Base-by-base conservation (phyloP, 176 grass and related monocot genomes). In the Paspalum vaginatum region DNA sequence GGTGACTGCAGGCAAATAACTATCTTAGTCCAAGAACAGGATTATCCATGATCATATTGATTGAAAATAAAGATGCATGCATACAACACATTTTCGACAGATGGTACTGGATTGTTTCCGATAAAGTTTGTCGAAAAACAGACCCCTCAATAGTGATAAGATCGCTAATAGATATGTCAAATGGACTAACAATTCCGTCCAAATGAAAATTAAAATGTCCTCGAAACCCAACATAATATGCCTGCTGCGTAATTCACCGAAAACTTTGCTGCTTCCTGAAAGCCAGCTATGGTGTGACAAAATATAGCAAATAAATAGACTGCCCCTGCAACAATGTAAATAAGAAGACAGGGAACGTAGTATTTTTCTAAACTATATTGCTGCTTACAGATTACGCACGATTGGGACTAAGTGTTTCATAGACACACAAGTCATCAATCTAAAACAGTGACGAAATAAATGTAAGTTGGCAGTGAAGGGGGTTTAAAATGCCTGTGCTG, bases 1-100 rank as follows among this genome's bases (percentile, higher is more conserved):
- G 22, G 93, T 99, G 21, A 99, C 97, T 89, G 87, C 73, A 89
- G 66, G 57, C 9, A 78, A 52, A 71, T 52, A 72, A 72, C 21
- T 77, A 82, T 7, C 66, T 85, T 77, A 89, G 65, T 89, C 21
- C 2, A 61, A 53, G 39, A 15, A 53, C 24, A 9, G 11, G 65
- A 72, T 21, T 47, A 71, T 58, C 10, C 42, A 55, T 59, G 49
- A 43, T 15, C 16, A 87, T 18, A 62, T 60, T 11, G 49, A 50
- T 51, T 38, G 77, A 84, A 80, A 70, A 88, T 43, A 88, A 45
- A 32, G 20, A 59, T 61, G 74, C 21, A 32, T 22, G 61, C 52
- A 61, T 80, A 18, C 17, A 65, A 58, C 21, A 66, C 16, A 22
- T 14, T 60, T 56, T 10, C 10, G 13, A 17, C 5, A 8, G 11